Conservation (phyloP, 2,329 filamentous ascomycete genomes). For the Diplocarpon rosae region DNA sequence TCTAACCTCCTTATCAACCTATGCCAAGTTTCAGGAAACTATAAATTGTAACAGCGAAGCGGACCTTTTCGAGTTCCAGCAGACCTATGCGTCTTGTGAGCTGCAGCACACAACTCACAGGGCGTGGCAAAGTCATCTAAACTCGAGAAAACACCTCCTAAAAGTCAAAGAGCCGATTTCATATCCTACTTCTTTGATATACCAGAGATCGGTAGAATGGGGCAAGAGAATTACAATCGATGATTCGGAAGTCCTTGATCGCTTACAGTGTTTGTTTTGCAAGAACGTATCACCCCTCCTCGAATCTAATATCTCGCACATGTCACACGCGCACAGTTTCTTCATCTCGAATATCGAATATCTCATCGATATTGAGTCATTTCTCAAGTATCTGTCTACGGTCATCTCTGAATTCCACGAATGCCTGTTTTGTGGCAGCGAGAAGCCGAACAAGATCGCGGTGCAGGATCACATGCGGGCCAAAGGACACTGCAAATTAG, state of each 20-base stretch:
- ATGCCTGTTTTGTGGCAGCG: conserved; percentile 39
- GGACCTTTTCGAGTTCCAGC: background rate
- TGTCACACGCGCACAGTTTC: conserved; percentile 38
- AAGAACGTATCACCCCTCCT: conserved; percentile 23
- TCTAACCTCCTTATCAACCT: conserved; percentile 9
- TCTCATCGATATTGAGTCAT: conserved; percentile 36
- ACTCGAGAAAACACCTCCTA: background rate
- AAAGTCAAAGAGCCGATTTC: background rate
- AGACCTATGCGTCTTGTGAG: background rate
- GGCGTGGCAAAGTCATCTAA: background rate
- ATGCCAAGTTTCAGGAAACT: background rate
- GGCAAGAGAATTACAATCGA: background rate
- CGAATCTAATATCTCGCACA: conserved; percentile 34
- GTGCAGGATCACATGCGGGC: conserved; percentile 40
- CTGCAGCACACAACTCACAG: background rate
- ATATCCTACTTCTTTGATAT: background rate
- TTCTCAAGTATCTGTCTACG: conserved; percentile 38
- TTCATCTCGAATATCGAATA: conserved; percentile 31
- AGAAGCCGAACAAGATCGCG: conserved; percentile 32
- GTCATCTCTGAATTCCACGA: conserved; percentile 38
- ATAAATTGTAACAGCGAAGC: background rate
- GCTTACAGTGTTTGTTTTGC: conserved; percentile 35
- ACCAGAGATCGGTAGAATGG: background rate
- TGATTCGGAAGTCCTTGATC: conserved; percentile 18
- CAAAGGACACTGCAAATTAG: conserved; percentile 37